Conservation (phyloP, 306 rosid genomes). For the Malus sylvestris region DNA sequence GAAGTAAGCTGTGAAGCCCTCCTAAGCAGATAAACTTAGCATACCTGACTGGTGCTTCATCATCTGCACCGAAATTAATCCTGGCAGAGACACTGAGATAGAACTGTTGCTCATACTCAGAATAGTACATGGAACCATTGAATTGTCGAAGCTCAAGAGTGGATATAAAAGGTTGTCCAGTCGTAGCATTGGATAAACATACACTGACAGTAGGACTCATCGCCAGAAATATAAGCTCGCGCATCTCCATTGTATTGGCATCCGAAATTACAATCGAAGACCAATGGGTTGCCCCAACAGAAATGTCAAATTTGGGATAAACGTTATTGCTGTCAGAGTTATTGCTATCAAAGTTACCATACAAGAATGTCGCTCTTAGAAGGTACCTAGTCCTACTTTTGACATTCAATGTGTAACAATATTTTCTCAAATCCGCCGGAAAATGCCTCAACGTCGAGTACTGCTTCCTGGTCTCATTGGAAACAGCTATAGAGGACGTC, state of each 20-base stretch:
- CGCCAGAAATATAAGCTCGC: conserved; percentile 87
- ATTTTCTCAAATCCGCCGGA: conserved; percentile 86
- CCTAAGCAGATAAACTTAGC: neutral
- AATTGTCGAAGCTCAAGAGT: conserved; percentile 95
- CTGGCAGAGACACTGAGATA: conserved; percentile 97
- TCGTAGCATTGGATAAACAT: conserved; percentile 95
- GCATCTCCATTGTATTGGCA: conserved; percentile 47
- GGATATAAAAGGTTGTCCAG: conserved; percentile 91
- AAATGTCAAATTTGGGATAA: conserved; percentile 88
- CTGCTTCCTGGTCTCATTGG: conserved; percentile 64
- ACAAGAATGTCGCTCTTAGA: conserved; percentile 78
- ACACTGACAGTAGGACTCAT: conserved; percentile 64
- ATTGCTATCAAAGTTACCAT: conserved; percentile 58
- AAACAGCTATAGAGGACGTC: conserved; percentile 45
- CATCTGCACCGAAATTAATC: conserved; percentile 88
- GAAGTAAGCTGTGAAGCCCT: neutral
- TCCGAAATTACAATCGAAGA: conserved; percentile 84
- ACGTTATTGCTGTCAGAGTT: conserved; percentile 50
- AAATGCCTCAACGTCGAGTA: conserved; percentile 67
- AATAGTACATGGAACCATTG: conserved; percentile 76
- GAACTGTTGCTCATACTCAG: conserved; percentile 49
- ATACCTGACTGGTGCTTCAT: conserved; percentile 73
- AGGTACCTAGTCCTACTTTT: conserved; percentile 84
- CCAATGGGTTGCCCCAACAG: conserved; percentile 93
- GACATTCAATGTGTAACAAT: conserved; percentile 74